Conservation (phyloP, 2,329 filamentous ascomycete genomes). For the Penicillium sp. region DNA sequence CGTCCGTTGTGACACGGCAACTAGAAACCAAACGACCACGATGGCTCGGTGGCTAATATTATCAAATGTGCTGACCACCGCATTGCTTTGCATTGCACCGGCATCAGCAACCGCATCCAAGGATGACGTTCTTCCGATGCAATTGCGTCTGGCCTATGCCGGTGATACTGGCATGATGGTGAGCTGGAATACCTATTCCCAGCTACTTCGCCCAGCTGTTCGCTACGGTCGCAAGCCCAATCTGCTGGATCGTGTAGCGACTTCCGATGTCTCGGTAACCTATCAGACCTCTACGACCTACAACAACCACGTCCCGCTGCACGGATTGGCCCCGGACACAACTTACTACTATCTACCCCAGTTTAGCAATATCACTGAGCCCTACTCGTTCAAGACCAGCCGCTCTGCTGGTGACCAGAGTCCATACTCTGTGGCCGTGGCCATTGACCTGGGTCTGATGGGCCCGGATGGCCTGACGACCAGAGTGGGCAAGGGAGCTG, state of each 20-base stretch:
- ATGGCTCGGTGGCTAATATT: too few species aligned
- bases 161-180: slow-evolving; percentile 19
- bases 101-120: too few species aligned
- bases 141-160: slow-evolving; percentile 19
- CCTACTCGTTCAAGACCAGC: slow-evolving; percentile 23
- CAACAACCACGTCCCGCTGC: slow-evolving; percentile 25
- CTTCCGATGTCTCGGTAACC: slow-evolving; percentile 12
- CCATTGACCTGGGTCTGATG: slow-evolving; percentile 14
- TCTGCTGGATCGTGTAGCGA: slow-evolving; percentile 18
- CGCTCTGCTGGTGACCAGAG: slow-evolving; percentile 22
- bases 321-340: slow-evolving; percentile 21
- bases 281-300: slow-evolving; percentile 15
- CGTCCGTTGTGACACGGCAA: too few species aligned
- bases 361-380: slow-evolving; percentile 9
- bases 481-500: slow-evolving; percentile 4
- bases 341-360: slow-evolving; percentile 25
- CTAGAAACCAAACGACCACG: too few species aligned
- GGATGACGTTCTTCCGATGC: slow-evolving; percentile 4
- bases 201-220: slow-evolving; percentile 29
- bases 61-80: too few species aligned
- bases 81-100: too few species aligned
- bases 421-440: slow-evolving; percentile 20
- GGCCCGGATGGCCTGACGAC: slow-evolving; percentile 10
- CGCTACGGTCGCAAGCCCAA: slow-evolving; percentile 26
- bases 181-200: slow-evolving; percentile 37